These are phyloP conservation scores for Fusarium equiseti DNA, from an alignment of 2,329 filamentous ascomycete species.

Conservation along the genomic window DNA sequence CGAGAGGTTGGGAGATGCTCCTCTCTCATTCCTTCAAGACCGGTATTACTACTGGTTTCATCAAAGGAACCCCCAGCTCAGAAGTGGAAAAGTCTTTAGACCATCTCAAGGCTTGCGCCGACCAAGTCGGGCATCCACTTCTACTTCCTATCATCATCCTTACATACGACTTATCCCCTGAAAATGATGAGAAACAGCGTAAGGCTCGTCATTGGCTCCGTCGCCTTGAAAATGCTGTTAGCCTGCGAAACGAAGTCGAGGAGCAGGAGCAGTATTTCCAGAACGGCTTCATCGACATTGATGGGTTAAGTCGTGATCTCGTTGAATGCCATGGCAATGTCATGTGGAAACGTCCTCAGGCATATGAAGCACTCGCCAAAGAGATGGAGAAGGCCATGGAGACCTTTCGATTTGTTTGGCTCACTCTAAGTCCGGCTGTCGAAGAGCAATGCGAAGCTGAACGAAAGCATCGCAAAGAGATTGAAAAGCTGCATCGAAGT, in stretches of 20 bases:
- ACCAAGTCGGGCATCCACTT: conserved; percentile 68
- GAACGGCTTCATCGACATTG: conserved; percentile 65
- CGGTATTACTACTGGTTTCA: conserved; percentile 69
- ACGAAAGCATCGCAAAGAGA: conserved; percentile 49
- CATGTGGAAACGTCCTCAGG: conserved; percentile 72
- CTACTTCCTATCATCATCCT: conserved; percentile 70
- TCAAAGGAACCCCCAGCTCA: conserved; percentile 71
- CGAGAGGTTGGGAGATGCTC: conserved; percentile 74
- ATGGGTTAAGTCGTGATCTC: conserved; percentile 70
- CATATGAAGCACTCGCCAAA: conserved; percentile 66
- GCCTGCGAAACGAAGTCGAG: conserved; percentile 70
- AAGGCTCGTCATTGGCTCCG: conserved; percentile 73
- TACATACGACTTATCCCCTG: conserved; percentile 66
- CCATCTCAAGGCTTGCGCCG: conserved; percentile 63
- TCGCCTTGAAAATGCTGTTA: conserved; percentile 70
- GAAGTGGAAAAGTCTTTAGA: conserved; percentile 63
- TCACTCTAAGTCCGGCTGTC: conserved; percentile 28
- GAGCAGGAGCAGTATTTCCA: conserved; percentile 67
- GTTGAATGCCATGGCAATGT: conserved; percentile 74
- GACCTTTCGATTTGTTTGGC: conserved; percentile 54
- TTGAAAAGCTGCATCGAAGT: conserved; percentile 63
- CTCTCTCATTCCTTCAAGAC: conserved; percentile 68
- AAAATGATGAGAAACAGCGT: conserved; percentile 71
- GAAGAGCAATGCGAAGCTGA: conserved; percentile 40
- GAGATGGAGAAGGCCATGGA: conserved; percentile 64